phyloP scores from a whole-genome alignment of 2,329 filamentous ascomycete species.

The Xylaria sp. region DNA sequence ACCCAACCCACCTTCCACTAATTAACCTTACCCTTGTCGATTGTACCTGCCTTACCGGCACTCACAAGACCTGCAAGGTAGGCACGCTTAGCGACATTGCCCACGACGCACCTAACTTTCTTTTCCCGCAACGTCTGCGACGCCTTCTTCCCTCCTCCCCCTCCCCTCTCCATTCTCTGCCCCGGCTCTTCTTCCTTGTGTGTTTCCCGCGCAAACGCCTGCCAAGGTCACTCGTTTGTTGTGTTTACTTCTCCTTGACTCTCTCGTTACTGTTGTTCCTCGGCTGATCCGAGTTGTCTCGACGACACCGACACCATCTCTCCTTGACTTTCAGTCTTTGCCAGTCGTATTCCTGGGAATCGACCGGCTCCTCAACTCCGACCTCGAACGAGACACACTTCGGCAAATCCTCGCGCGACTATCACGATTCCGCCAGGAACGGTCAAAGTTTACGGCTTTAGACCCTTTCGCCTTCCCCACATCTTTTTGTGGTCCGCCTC shows the following conservation, averaged over 20 bases:
- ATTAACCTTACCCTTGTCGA: not conserved
- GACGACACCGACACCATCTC: conserved; percentile 20
- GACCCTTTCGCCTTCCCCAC: conserved; percentile 2
- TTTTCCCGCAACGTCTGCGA: not conserved
- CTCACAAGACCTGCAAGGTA: not conserved
- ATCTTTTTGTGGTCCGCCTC: conserved; percentile 27
- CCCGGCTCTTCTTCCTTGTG: conserved; percentile 14
- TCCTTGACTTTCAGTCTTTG: not conserved
- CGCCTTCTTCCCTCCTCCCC: not conserved
- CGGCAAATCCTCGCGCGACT: not conserved
- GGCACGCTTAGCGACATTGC: not conserved
- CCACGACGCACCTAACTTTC: not conserved
- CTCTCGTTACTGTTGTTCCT: conserved; percentile 19
- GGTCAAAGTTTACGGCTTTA: conserved; percentile 7
- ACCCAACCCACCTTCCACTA: not conserved
- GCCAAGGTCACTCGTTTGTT: conserved; percentile 12
- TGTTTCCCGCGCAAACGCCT: conserved; percentile 10
- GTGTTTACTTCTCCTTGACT: conserved; percentile 20
- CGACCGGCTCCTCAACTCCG: conserved; percentile 8
- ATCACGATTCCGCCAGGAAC: conserved; percentile 5
- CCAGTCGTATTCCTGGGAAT: conserved; percentile 17
- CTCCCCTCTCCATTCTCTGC: not conserved
- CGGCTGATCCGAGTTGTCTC: conserved; percentile 23
- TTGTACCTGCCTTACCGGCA: conserved; percentile 8
- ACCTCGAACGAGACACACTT: not conserved